Evolutionary conservation across 305 asterid genomes (phyloP), one percentile per base, ranked within the genome.

Genomic region (Plantago coronopus): DNA sequence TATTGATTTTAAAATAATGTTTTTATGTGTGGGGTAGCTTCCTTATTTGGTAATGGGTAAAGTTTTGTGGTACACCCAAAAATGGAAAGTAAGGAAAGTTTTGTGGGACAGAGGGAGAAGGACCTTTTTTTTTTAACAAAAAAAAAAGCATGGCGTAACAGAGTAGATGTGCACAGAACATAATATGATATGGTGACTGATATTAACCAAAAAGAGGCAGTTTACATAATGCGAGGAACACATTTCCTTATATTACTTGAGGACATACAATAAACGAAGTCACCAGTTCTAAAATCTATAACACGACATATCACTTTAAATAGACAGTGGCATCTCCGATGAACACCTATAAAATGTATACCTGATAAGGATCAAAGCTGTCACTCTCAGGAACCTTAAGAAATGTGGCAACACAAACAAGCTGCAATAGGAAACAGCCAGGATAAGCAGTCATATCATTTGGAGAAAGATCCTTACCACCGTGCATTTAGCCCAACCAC

Each of bases 351-450:
- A 22, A 54, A 38, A 59, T 12, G 17, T 31, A 46, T 82, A 89
- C 99, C 94, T 93, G 99, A 79, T 82, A 89, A 13, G 97, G 99
- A 73, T 93, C 90, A 67, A 93, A 93, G 66, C 67, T 82, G 78
- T 89, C 95, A 67, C 88, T 85, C 69, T 89, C 99, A 6, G 99
- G 84, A 42, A 87, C 99, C n/a, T 87, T 87, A 43, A 93, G 96
- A 85, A 93, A 93, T 27, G 99, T 89, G 34, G 99, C 99, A 51
- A 93, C 85, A 73, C 97, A 93, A 71, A 89, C 99, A 61, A 94
- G 95, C 99, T 91, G 94, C 67, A 63, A 61, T 54, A 38, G 61
- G 12, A 23, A 60, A 63, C 38, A 17, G 27, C 43, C 42, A 17
- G 34, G 17, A 56, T 61, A 31, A 50, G 71, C 57, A 50, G 4